phyloP scores from a whole-genome alignment of 805 yeast species.

The Ogataea paradorogensis region DNA sequence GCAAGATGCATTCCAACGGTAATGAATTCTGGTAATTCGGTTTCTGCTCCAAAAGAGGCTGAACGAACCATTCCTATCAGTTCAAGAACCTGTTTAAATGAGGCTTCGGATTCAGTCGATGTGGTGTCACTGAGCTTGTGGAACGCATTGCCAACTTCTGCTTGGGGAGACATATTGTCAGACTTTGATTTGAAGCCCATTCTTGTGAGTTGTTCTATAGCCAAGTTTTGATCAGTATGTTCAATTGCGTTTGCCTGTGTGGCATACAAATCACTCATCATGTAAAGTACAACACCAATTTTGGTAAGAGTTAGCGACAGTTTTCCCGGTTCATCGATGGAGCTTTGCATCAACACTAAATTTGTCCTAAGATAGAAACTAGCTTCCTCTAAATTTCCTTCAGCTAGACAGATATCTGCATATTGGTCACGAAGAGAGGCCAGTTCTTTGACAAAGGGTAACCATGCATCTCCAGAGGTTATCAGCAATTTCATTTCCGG shows the following conservation, averaged over 20 bases:
- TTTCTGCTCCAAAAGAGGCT: slow-evolving; percentile 10
- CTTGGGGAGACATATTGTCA: not conserved
- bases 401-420: slow-evolving; percentile 26
- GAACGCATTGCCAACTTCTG: not conserved
- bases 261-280: slow-evolving; percentile 12
- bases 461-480: slow-evolving; percentile 29
- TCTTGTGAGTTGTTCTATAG: slow-evolving; percentile 5
- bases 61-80: slow-evolving; percentile 12
- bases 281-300: slow-evolving; percentile 15
- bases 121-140: slow-evolving; percentile 4
- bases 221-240: slow-evolving; percentile 1
- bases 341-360: slow-evolving; percentile 17
- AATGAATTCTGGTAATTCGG: slow-evolving; percentile 15
- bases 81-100: slow-evolving; percentile 15
- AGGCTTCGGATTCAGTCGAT: slow-evolving; percentile 10
- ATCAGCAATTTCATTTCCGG: slow-evolving; percentile 22
- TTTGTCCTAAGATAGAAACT: slow-evolving; percentile 11
- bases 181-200: slow-evolving; percentile 3
- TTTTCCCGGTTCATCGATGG: slow-evolving; percentile 20
- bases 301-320: slow-evolving; percentile 17
- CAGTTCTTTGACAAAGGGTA: slow-evolving; percentile 24
- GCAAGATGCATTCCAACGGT: slow-evolving; percentile 16
- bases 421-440: slow-evolving; percentile 26
- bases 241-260: not conserved
- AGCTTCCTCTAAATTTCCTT: slow-evolving; percentile 24